Evolutionary conservation across 2,329 filamentous ascomycete species (phyloP).

Genomic region (Fusarium algeriense): DNA sequence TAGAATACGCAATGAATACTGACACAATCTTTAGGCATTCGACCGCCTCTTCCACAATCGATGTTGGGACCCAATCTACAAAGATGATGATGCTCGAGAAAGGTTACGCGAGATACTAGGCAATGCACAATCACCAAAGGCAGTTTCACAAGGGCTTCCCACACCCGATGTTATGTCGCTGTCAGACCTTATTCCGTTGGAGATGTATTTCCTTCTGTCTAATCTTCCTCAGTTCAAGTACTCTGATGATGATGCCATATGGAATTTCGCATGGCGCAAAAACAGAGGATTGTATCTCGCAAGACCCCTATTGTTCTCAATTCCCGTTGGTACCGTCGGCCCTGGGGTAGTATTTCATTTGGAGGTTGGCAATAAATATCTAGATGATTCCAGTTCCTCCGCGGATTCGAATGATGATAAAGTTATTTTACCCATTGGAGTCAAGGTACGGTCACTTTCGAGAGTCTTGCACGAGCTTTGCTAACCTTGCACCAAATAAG

Average conservation of each 20-base stretch:
- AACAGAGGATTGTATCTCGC: not conserved
- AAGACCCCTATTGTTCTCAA: not conserved
- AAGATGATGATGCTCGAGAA: not conserved
- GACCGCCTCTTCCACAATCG: not conserved
- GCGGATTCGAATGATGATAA: too few species aligned
- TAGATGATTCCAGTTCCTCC: too few species aligned
- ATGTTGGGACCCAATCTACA: too few species aligned
- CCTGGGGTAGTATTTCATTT: not conserved
- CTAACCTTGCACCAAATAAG: not conserved
- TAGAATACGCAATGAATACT: not conserved
- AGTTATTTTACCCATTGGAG: too few species aligned
- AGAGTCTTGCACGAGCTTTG: not conserved
- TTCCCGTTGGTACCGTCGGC: not conserved
- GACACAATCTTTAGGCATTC: not conserved
- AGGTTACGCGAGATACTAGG: not conserved
- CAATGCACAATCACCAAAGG: not conserved
- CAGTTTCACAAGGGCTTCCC: not conserved
- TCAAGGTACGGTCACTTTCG: too few species aligned
- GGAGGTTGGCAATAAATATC: too few species aligned
- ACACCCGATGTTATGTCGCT: not conserved
- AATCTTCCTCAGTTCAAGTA: not conserved
- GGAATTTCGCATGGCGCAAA: not conserved
- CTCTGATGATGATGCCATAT: not conserved
- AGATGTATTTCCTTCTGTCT: not conserved
- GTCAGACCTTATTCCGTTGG: not conserved